These are phyloP conservation scores for Polyporus arcularius DNA, from an alignment of 768 basidiomycete genomes.

Conservation along the genomic window DNA sequence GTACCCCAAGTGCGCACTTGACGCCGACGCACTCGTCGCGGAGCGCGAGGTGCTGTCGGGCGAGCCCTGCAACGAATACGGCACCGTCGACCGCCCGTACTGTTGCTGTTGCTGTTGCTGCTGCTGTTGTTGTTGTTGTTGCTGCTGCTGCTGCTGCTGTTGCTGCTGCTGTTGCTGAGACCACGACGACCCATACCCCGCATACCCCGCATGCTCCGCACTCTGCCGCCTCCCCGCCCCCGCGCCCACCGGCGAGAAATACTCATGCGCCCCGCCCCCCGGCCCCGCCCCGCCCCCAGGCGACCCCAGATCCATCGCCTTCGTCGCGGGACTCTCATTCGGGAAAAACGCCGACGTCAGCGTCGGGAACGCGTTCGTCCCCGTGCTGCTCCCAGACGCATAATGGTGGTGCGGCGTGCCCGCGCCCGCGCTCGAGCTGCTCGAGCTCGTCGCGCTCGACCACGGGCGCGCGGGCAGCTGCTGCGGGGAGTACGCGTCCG, in stretches of 20 bases:
- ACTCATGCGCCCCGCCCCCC: conserved; percentile 33
- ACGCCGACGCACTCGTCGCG: not conserved
- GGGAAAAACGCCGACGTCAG: conserved; percentile 62
- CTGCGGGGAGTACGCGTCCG: conserved; percentile 28
- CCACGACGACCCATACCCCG: not conserved
- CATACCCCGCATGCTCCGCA: not conserved
- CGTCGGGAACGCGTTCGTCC: conserved; percentile 44
- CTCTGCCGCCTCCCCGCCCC: not conserved
- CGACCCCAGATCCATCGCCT: conserved; percentile 34
- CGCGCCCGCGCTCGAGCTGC: conserved; percentile 24
- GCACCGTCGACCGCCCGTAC: conserved; percentile 6
- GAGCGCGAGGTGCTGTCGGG: not conserved
- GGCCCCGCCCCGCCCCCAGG: conserved; percentile 30
- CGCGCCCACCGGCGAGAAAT: conserved; percentile 1
- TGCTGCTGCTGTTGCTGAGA: not conserved
- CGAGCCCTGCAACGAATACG: conserved; percentile 16
- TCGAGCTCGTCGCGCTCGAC: conserved; percentile 26
- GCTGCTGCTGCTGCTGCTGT: conserved; percentile 1
- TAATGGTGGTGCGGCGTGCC: conserved; percentile 14
- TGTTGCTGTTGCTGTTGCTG: conserved; percentile 1
- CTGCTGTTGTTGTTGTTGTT: conserved; percentile 1
- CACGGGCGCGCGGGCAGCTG: conserved; percentile 23
- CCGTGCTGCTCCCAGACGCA: too few relatives aligned
- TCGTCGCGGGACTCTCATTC: conserved; percentile 32
- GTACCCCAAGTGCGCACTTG: conserved; percentile 2